Percentiles rank a stretch among this genome's conserved stretches.
phyloP scores from a whole-genome alignment of 2,329 filamentous ascomycete species.

The Cladophialophora immunda region DNA sequence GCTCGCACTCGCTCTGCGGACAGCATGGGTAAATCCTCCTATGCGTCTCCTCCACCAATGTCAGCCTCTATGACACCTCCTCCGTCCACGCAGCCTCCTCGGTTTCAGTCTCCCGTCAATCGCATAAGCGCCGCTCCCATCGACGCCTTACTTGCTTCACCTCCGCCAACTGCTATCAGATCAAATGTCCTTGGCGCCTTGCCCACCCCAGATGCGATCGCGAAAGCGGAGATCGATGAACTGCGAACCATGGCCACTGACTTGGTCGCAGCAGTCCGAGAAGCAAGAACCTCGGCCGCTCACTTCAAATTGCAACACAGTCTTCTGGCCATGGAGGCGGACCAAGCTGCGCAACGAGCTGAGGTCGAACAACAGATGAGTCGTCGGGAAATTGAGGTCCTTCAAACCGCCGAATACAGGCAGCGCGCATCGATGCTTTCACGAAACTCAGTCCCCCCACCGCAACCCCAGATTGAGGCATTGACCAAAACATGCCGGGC shows the following conservation, averaged over 20 bases:
- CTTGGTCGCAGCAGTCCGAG: conserved; percentile 64
- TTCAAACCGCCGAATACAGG: conserved; percentile 74
- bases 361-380: conserved; percentile 92
- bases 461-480: conserved; percentile 67
- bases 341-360: conserved; percentile 84
- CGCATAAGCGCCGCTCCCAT: conserved; percentile 19
- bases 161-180: conserved; percentile 59
- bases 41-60: conserved; percentile 37
- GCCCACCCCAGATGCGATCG: conserved; percentile 61
- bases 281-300: conserved; percentile 81
- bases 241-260: conserved; percentile 64
- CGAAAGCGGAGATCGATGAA: conserved; percentile 59
- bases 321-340: conserved; percentile 82
- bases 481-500: conserved; percentile 69
- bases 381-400: conserved; percentile 84
- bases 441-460: conserved; percentile 49
- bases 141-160: conserved; percentile 47
- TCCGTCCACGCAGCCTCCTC: conserved; percentile 38
- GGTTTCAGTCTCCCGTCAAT: conserved; percentile 36
- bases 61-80: conserved; percentile 39
- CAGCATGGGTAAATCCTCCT: conserved; percentile 36
- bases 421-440: conserved; percentile 58
- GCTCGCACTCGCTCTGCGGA: conserved; percentile 34
- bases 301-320: conserved; percentile 92
- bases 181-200: conserved; percentile 54